A percentile compares a stretch with the other conserved stretches of the same genome.
These are phyloP conservation scores for Scedosporium minutisporum DNA, from an alignment of 2,329 filamentous ascomycete genomes.

Conservation along the genomic window DNA sequence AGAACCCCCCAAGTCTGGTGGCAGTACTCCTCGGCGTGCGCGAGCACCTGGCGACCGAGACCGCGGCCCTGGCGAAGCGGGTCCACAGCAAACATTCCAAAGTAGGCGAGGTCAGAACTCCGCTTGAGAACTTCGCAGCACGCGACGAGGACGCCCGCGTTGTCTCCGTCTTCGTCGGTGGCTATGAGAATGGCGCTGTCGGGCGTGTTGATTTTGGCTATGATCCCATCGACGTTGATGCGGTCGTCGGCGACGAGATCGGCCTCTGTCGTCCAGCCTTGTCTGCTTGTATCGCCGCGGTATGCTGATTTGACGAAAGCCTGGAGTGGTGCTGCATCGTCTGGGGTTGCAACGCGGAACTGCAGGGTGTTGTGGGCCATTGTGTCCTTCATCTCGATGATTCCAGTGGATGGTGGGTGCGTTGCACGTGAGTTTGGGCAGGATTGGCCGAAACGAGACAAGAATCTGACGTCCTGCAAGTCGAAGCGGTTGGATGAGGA, in stretches of 20 bases:
- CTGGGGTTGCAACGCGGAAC: conserved; percentile 24
- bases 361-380: conserved; percentile 15
- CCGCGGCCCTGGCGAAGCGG: conserved; percentile 31
- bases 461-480: no score
- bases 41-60: conserved; percentile 30
- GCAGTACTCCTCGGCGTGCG: conserved; percentile 28
- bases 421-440: no score
- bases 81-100: conserved; percentile 39
- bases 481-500: no score
- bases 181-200: conserved; percentile 27
- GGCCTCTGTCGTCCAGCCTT: conserved; percentile 38
- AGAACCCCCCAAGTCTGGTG: conserved; percentile 20
- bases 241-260: conserved; percentile 32
- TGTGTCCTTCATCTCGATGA: background rate
- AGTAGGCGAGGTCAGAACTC: conserved; percentile 24
- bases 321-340: conserved; percentile 23
- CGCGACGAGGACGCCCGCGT: conserved; percentile 19
- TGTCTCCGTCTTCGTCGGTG: conserved; percentile 14
- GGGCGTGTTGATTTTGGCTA: conserved; percentile 29
- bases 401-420: no score
- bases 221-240: conserved; percentile 27
- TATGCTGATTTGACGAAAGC: conserved; percentile 33
- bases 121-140: conserved; percentile 33
- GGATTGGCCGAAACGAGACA: no score
- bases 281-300: conserved; percentile 28